phyloP scores from a whole-genome alignment of 805 yeast genomes.

The Nakazawaea wickerhamii region DNA sequence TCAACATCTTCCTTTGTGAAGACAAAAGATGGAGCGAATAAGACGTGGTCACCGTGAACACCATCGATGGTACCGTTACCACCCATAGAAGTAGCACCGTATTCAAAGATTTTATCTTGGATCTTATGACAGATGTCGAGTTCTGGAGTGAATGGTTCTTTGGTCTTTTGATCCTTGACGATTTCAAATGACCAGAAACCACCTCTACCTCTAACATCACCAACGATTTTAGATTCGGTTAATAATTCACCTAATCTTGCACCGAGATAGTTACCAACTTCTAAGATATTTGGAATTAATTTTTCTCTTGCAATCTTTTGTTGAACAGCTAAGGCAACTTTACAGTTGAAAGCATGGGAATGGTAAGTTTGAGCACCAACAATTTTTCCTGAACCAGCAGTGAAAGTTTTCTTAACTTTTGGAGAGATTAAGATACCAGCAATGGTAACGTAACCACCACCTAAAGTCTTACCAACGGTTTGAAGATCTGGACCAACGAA shows the following conservation, averaged over 20 bases:
- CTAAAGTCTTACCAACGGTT: constrained; percentile 46
- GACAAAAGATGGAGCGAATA: constrained; percentile 40
- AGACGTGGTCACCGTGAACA: constrained; percentile 38
- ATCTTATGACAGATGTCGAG: constrained; percentile 28
- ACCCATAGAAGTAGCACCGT: constrained; percentile 38
- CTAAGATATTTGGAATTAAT: constrained; percentile 34
- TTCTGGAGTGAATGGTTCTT: constrained; percentile 36
- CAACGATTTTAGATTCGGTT: constrained; percentile 30
- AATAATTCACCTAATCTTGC: constrained; percentile 26
- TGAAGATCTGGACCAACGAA: constrained; percentile 40
- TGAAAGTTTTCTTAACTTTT: constrained; percentile 32
- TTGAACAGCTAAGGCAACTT: constrained; percentile 43
- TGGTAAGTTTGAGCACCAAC: constrained; percentile 49
- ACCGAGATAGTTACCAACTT: constrained; percentile 40
- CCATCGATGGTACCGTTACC: constrained; percentile 34
- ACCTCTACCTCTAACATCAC: constrained; percentile 51
- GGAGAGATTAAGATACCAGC: constrained; percentile 44
- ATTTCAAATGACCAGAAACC: constrained; percentile 51
- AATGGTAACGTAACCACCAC: constrained; percentile 45
- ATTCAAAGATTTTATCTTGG: constrained; percentile 28
- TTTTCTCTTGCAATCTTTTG: constrained; percentile 32
- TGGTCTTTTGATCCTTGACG: constrained; percentile 40
- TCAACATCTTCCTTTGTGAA: constrained; percentile 33
- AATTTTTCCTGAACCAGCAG: constrained; percentile 34
- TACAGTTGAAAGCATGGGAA: constrained; percentile 41